A percentile compares a stretch with the other conserved stretches of the same genome.
phyloP scores from a whole-genome alignment of 805 yeast species.

The Tetrapisispora pingtungensis region DNA sequence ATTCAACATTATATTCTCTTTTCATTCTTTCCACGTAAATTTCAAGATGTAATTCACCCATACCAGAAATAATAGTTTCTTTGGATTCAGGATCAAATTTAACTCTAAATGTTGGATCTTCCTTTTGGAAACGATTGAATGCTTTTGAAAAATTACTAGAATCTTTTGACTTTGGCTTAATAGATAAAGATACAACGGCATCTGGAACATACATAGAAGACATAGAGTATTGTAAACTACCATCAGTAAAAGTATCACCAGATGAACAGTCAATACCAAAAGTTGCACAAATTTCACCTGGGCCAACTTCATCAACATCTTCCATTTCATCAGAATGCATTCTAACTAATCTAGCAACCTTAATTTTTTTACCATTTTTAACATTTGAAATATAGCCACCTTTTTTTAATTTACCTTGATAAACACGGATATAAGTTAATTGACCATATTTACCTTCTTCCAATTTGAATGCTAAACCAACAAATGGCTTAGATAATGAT shows the following conservation, averaged over 20 bases:
- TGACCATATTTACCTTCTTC: conserved; percentile 99
- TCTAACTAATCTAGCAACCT: conserved; percentile 87
- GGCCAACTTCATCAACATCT: conserved; percentile 88
- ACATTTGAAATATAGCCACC: conserved; percentile 84
- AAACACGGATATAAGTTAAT: conserved; percentile 90
- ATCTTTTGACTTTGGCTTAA: conserved; percentile 81
- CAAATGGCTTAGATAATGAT: conserved; percentile 66
- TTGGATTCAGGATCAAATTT: conserved; percentile 85
- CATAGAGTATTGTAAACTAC: conserved; percentile 74
- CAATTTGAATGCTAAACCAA: conserved; percentile 95
- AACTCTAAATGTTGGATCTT: conserved; percentile 97
- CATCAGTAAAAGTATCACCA: conserved; percentile 95
- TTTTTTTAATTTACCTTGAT: conserved; percentile 89
- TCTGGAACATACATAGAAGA: conserved; percentile 98
- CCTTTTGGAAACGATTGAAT: conserved; percentile 93
- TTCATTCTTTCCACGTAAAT: conserved; percentile 97
- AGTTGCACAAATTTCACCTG: conserved; percentile 99
- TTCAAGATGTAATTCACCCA: conserved; percentile 97
- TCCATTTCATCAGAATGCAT: conserved; percentile 99
- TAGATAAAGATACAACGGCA: conserved; percentile 90
- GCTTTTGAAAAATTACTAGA: conserved; percentile 90
- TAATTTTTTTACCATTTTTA: conserved; percentile 86
- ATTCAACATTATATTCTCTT: conserved; percentile 93
- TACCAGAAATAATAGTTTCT: conserved; percentile 82
- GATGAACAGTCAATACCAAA: conserved; percentile 98